Evolutionary conservation across 2,329 filamentous ascomycete species (phyloP).

Genomic region (Colletotrichum lupini): DNA sequence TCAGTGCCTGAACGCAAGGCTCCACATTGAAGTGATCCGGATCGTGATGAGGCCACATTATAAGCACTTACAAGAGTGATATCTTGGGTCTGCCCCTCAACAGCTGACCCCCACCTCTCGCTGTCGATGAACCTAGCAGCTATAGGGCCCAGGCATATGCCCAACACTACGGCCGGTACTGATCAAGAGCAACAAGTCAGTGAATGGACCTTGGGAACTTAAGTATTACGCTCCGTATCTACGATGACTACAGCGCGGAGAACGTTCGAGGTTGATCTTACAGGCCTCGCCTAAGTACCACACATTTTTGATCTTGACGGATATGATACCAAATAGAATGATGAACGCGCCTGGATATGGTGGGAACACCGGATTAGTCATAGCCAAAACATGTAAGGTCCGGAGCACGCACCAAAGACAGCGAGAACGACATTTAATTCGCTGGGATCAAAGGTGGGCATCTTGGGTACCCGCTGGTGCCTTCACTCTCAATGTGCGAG

Average conservation of each 20-base stretch:
- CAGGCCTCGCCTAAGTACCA: conserved; percentile 67
- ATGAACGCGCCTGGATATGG: conserved; percentile 56
- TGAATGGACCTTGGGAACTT: too few species aligned
- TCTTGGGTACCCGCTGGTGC: conserved; percentile 26
- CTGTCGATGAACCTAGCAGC: conserved; percentile 63
- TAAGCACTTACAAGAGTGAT: conserved; percentile 51
- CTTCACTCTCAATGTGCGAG: conserved; percentile 1
- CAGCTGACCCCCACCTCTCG: conserved; percentile 51
- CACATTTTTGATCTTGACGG: conserved; percentile 62
- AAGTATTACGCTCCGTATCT: not conserved
- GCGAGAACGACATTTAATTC: conserved; percentile 61
- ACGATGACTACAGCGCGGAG: not conserved
- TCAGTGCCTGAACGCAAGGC: not conserved
- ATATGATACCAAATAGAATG: conserved; percentile 60
- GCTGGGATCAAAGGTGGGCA: conserved; percentile 39
- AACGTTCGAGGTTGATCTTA: conserved; percentile 42
- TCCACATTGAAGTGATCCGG: not conserved
- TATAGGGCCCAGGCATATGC: conserved; percentile 65
- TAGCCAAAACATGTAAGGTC: not conserved
- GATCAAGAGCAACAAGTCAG: conserved; percentile 7
- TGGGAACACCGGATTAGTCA: not conserved
- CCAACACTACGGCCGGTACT: conserved; percentile 67
- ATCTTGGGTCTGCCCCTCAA: conserved; percentile 42
- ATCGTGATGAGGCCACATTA: not conserved
- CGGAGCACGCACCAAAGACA: conserved; percentile 51